Conservation (phyloP, 129 eudicot species). For the Flaveria trinervia region DNA sequence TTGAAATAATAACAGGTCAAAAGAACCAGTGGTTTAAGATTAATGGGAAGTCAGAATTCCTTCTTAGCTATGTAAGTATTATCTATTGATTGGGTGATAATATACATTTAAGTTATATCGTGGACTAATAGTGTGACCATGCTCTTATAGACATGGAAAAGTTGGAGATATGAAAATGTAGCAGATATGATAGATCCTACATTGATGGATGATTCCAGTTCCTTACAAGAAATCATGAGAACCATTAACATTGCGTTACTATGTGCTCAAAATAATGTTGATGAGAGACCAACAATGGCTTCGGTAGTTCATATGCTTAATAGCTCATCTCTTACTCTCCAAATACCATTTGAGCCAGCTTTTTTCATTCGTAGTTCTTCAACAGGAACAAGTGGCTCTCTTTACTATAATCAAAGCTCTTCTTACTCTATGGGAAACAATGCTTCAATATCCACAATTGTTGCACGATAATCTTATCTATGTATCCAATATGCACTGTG, state of each 20-base stretch:
- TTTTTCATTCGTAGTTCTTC: not conserved
- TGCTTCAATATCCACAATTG: not conserved
- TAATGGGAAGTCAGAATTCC: not conserved
- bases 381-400: too few species aligned
- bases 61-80: constrained; percentile 20
- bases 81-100: too few species aligned
- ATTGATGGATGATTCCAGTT: not conserved
- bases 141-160: constrained; percentile 30
- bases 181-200: constrained; percentile 14
- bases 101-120: not conserved
- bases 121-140: not conserved
- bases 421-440: not conserved
- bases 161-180: constrained; percentile 25
- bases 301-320: not conserved
- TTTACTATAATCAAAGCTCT: not conserved
- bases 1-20: constrained; percentile 32
- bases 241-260: constrained; percentile 8
- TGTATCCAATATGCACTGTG: too few species aligned
- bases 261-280: not conserved
- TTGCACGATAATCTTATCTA: not conserved
- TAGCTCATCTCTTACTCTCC: not conserved
- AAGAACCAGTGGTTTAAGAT: not conserved
- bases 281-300: not conserved
- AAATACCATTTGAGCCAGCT: not conserved
- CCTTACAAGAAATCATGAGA: constrained; percentile 16